Evolutionary conservation across 2,329 filamentous ascomycete species (phyloP).

Genomic region (Tympanopsis confertula): DNA sequence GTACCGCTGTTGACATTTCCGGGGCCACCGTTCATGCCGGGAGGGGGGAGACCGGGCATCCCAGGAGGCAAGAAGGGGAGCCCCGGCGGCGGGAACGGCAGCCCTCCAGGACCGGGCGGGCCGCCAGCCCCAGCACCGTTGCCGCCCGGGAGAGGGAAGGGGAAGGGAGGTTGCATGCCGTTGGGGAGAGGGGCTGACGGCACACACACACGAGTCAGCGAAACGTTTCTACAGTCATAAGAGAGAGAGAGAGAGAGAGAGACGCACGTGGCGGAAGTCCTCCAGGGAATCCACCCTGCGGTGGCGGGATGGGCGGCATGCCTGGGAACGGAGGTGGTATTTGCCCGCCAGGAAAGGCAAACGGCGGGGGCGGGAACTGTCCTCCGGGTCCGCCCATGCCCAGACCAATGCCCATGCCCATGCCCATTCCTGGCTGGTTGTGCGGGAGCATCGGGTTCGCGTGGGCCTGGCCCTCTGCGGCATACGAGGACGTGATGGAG

Average conservation of each 20-base stretch:
- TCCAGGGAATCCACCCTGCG: background rate
- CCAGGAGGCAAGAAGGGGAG: background rate
- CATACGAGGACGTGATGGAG: slow-evolving; percentile 91
- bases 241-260: slow-evolving; percentile 16
- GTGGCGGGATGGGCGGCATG: slow-evolving; percentile 14
- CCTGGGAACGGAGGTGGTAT: slow-evolving; percentile 17
- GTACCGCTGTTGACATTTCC: no score
- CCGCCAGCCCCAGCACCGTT: slow-evolving; percentile 4
- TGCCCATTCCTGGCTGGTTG: slow-evolving; percentile 45
- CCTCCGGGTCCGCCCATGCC: slow-evolving; percentile 25
- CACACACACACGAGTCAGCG: background rate
- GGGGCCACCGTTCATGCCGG: background rate
- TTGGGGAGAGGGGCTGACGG: background rate
- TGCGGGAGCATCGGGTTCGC: slow-evolving; percentile 73
- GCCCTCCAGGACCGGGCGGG: background rate
- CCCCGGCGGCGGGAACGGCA: background rate
- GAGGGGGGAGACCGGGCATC: background rate
- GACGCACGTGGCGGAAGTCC: slow-evolving; percentile 1
- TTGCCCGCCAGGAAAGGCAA: slow-evolving; percentile 48
- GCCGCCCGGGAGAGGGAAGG: slow-evolving; percentile 6
- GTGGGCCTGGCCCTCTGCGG: slow-evolving; percentile 78
- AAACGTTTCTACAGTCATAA: background rate
- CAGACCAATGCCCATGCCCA: slow-evolving; percentile 18
- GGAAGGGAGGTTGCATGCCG: slow-evolving; percentile 3
- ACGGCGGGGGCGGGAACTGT: slow-evolving; percentile 36